Percentiles rank a stretch among this genome's conserved stretches.
Evolutionary conservation across 768 basidiomycete species (phyloP).

Genomic region (Cystobasidium tubakii): DNA sequence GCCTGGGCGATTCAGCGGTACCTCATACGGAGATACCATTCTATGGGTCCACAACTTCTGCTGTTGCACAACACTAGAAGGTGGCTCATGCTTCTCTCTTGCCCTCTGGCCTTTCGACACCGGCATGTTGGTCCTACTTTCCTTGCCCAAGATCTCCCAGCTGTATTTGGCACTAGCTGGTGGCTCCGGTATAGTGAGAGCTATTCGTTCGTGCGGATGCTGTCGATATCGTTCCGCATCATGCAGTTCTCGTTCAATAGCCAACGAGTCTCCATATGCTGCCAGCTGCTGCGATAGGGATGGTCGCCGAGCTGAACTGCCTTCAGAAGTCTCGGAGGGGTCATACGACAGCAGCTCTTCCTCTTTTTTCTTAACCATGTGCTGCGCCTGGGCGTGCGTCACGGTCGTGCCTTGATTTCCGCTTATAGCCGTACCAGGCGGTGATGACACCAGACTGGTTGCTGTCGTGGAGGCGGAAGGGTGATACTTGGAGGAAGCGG

Average conservation of each 20-base stretch:
- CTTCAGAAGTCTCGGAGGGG: constrained; percentile 3
- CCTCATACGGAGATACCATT: constrained; percentile 33
- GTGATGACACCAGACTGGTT: constrained; percentile 16
- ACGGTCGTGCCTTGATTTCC: constrained; percentile 18
- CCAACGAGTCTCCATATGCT: constrained; percentile 33
- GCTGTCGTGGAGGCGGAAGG: constrained; percentile 23
- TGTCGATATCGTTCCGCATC: constrained; percentile 2
- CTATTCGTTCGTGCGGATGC: constrained; percentile 16
- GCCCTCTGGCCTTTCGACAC: constrained; percentile 4
- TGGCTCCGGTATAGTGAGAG: constrained; percentile 28
- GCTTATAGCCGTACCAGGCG: constrained; percentile 20
- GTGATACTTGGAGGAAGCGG: constrained; percentile 22
- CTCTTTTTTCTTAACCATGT: constrained; percentile 35
- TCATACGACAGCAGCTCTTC: constrained; percentile 34
- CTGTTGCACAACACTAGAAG: not conserved
- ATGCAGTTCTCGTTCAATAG: constrained; percentile 33
- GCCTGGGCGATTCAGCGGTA: constrained; percentile 12
- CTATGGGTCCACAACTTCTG: constrained; percentile 34
- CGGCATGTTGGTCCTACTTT: constrained; percentile 26
- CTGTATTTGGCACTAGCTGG: constrained; percentile 29
- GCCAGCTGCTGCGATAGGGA: constrained; percentile 38
- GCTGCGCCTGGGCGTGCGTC: constrained; percentile 33
- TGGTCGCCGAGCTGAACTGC: not conserved
- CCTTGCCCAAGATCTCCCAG: constrained; percentile 36
- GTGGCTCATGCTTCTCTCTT: constrained; percentile 9